Percentiles rank a stretch among this genome's conserved stretches.
Evolutionary conservation across 257 asterid genomes (phyloP).

Genomic region (Solanum sejunctum): DNA sequence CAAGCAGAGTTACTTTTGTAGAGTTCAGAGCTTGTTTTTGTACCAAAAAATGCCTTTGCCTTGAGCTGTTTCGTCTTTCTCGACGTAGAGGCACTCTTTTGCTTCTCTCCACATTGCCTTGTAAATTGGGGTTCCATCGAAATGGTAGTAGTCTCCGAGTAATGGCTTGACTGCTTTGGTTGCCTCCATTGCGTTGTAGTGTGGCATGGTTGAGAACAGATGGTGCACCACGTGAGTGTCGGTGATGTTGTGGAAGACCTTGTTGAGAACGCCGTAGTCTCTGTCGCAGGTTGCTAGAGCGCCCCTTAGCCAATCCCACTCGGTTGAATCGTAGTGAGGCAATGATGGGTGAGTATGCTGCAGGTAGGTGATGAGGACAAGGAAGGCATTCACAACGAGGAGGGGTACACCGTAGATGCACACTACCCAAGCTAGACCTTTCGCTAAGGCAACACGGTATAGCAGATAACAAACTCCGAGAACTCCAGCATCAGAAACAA

Average conservation of each 20-base stretch:
- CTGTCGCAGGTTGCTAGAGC: slow-evolving; percentile 65
- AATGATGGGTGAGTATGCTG: slow-evolving; percentile 67
- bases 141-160: slow-evolving; percentile 44
- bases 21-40: slow-evolving; percentile 30
- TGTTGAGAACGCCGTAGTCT: slow-evolving; percentile 50
- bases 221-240: slow-evolving; percentile 70
- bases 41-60: slow-evolving; percentile 51
- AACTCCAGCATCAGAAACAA: slow-evolving; percentile 45
- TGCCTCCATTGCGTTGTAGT: slow-evolving; percentile 67
- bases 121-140: slow-evolving; percentile 37
- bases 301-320: slow-evolving; percentile 76
- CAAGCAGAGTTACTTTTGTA: not conserved
- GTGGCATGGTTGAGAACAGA: slow-evolving; percentile 62
- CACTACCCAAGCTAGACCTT: slow-evolving; percentile 40
- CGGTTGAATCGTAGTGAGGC: slow-evolving; percentile 57
- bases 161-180: slow-evolving; percentile 55
- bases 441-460: slow-evolving; percentile 21
- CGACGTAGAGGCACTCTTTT: slow-evolving; percentile 44
- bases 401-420: slow-evolving; percentile 43
- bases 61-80: slow-evolving; percentile 30
- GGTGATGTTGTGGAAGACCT: slow-evolving; percentile 55
- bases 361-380: slow-evolving; percentile 49
- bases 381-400: slow-evolving; percentile 43
- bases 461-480: slow-evolving; percentile 23
- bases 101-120: slow-evolving; percentile 68